Evolutionary conservation across 2,329 filamentous ascomycete species (phyloP), one percentile per base, ranked within the genome.

Genomic region (Alternaria atra): DNA sequence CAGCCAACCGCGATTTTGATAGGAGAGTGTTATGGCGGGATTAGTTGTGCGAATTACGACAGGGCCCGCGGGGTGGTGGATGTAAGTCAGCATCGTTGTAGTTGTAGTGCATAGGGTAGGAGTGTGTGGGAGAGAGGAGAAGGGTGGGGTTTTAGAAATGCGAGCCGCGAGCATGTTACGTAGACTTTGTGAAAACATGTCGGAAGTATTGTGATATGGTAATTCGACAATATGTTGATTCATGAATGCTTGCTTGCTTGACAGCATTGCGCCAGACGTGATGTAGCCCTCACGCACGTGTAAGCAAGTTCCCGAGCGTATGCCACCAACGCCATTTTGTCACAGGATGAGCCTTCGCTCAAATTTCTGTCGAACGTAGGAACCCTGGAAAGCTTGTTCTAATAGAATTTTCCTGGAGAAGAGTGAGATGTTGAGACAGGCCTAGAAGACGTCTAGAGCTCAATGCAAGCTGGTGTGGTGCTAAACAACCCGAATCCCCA

Each of bases 21-120:
- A 34, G 13, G 48, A 20, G 20, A 61, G 44, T 10, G 34, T 17
- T 10, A 60, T 60, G 23, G 51, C 27, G 23, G 39, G 23, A 39
- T 42, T 58, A 13, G 55, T 57, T 27, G 48, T 61, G 23, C 47
- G 48, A 30, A 61, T 55, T 30, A 50, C 48, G 7, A 55, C 23
- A 27, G 53, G 52, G 52, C 55, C 55, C 5, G 52, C 55, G 30
- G 44, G 48, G 39, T 60, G 56, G 61, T 62, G 58, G 46, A 54
- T 53, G 37, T 35, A 58, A 34, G 23, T 47, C 35, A 58, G 40
- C 58, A 60, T 58, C 27, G 51, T 50, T 57, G 39, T 12, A 35
- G 20, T 20, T 20, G 20, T 20, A 20, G 20, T 20, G 20, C 20
- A 20, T 20, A 20, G 20, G n/a, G 51, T 55, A 34, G 44, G 46